These are phyloP conservation scores for Paecilomyces dactylethromorphus DNA, from an alignment of 2,329 filamentous ascomycete species.

Conservation along the genomic window DNA sequence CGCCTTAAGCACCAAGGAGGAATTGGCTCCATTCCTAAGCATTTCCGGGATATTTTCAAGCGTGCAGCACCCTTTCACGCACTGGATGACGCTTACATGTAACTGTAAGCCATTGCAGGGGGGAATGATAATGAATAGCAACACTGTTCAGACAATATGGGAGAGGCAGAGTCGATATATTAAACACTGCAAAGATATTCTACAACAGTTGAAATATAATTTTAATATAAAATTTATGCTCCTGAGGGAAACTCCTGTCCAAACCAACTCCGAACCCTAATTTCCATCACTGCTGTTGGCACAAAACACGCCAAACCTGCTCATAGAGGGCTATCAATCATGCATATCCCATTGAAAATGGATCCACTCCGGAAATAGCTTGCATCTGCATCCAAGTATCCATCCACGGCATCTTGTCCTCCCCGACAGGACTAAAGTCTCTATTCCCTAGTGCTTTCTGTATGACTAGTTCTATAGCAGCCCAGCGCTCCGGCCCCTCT, in stretches of 20 bases:
- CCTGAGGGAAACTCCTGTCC: background rate
- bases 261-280: background rate
- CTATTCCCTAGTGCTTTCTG: conserved; percentile 1
- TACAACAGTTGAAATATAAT: background rate
- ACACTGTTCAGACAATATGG: too few species aligned
- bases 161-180: too few species aligned
- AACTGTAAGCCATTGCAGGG: too few species aligned
- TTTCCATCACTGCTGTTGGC: background rate
- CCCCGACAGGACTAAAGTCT: background rate
- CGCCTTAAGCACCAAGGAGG: too few species aligned
- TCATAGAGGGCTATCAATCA: background rate
- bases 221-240: too few species aligned
- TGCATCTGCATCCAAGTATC: conserved; percentile 4
- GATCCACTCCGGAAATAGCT: background rate
- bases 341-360: conserved; percentile 1
- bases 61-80: too few species aligned
- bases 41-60: too few species aligned
- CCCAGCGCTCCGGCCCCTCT: background rate
- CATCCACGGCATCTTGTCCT: conserved; percentile 5
- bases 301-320: background rate
- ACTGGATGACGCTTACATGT: too few species aligned
- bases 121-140: too few species aligned
- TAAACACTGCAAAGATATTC: background rate
- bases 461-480: background rate
- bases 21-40: too few species aligned